Percentiles rank a stretch among this genome's conserved stretches.
Evolutionary conservation across 805 yeast genomes (phyloP).

Genomic region (Barnettozyma botsteinii): DNA sequence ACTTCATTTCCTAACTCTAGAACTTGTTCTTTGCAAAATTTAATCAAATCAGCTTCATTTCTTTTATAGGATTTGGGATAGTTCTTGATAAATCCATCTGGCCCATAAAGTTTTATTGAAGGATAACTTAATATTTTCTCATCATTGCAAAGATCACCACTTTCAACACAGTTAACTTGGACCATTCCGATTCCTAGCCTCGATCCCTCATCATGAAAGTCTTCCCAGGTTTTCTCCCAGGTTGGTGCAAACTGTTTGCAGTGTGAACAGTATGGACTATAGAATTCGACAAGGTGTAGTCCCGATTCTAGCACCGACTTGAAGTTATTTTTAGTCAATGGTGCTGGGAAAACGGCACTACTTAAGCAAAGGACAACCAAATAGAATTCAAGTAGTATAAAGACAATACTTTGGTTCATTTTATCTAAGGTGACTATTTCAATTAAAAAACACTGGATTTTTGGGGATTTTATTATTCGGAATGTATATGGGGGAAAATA

Average conservation of each 20-base stretch:
- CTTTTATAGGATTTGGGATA: constrained; percentile 45
- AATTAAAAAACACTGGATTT: no score
- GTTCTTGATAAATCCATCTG: constrained; percentile 40
- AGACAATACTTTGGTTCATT: no score
- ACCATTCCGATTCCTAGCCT: constrained; percentile 47
- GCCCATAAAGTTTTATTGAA: constrained; percentile 60
- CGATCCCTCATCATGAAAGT: constrained; percentile 40
- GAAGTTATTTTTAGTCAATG: constrained; percentile 46
- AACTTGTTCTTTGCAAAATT: constrained; percentile 50
- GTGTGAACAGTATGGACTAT: constrained; percentile 83
- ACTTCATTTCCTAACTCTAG: constrained; percentile 37
- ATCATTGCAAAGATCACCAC: constrained; percentile 77
- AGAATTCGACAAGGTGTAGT: constrained; percentile 78
- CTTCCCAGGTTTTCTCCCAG: constrained; percentile 65
- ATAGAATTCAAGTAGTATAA: no score
- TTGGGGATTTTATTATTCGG: no score
- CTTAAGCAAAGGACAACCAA: no score
- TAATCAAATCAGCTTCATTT: constrained; percentile 42
- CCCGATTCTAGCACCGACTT: constrained; percentile 44
- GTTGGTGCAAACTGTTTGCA: constrained; percentile 74
- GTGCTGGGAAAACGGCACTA: constrained; percentile 53
- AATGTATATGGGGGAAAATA: no score
- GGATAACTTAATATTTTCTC: constrained; percentile 70
- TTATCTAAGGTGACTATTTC: no score
- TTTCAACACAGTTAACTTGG: constrained; percentile 80